Conservation (phyloP, 768 basidiomycete species). For the Multifurca ochricompacta region DNA sequence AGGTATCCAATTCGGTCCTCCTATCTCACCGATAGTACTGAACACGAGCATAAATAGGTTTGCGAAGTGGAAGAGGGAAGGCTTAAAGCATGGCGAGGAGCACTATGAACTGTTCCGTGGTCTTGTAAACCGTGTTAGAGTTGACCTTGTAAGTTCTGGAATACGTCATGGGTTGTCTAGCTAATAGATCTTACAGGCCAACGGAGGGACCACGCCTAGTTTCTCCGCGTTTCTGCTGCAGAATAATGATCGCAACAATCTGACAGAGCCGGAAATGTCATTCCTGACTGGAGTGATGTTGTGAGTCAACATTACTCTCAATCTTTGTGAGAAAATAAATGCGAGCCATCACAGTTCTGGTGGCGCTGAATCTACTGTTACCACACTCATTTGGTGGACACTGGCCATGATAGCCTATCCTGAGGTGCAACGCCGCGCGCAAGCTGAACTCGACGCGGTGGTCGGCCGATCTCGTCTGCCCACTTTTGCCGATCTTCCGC, state of each 20-base stretch:
- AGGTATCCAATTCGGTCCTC: background rate
- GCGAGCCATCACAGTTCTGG: background rate
- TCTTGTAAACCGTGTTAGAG: conserved; percentile 1
- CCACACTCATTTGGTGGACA: conserved; percentile 4
- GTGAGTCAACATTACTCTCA: background rate
- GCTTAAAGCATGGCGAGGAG: background rate
- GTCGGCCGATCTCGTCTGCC: conserved; percentile 19
- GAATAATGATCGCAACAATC: background rate
- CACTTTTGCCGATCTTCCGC: conserved; percentile 12
- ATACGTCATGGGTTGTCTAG: background rate
- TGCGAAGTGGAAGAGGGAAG: conserved; percentile 8
- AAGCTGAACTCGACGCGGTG: conserved; percentile 19
- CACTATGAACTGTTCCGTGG: background rate
- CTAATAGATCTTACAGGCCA: background rate
- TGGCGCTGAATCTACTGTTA: conserved; percentile 1
- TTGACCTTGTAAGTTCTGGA: background rate
- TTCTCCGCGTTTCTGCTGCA: conserved; percentile 1
- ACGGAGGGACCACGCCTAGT: background rate
- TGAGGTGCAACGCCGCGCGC: conserved; percentile 7
- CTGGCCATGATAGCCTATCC: conserved; percentile 17
- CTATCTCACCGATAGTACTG: background rate
- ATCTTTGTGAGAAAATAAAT: background rate
- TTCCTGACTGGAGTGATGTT: background rate
- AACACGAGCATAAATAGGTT: background rate
- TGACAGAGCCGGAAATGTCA: background rate